Evolutionary conservation across 2,329 filamentous ascomycete species (phyloP), one percentile per base, ranked within the genome.

Genomic region (Aspergillus vadensis): DNA sequence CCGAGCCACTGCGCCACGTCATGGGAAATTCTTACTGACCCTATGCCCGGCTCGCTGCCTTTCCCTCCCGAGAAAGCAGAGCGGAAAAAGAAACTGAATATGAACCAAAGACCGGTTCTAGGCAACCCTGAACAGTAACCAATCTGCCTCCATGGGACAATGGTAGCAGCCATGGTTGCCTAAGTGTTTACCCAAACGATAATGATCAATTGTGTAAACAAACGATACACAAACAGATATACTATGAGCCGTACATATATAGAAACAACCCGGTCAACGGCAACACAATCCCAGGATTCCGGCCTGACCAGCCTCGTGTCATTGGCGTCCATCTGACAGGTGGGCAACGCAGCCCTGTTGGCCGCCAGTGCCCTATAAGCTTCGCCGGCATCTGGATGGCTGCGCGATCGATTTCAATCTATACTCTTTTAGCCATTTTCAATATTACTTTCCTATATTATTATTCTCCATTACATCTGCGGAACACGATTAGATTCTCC

Each of bases 1-100:
- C 53, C 59, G 59, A 58, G 58, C 59, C 5, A 48, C 17, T 43
- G 48, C 47, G 58, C 58, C 58, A 57, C 55, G 55, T 61, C 50
- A 57, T 52, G 47, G 44, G 10, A 25, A 4, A 32, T 27, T 50
- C 17, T 23, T 27, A 32, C 15, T 15, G 23, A 8, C 5, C 47
- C 27, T 30, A 9, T 32, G 15, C 25, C 25, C 32, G 25, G 23
- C 8, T 30, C 23, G 47, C 47, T 50, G 47, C 25, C 47, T 50
- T 27, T 50, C 47, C 23, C 5, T 50, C 47, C 41, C 23, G n/a
- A 12, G 15, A 32, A n/a, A 6, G 47, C 21, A 27, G 9, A 12
- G 23, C 15, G n/a, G 30, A 30, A 32, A n/a, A 32, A 32, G n/a
- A 50, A 50, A 30, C 12, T 36, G 32, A 36, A 36, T 14, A 36